Conservation (phyloP, 225 moss, liverwort and hornwort genomes). For the Marchantia paleacea region DNA sequence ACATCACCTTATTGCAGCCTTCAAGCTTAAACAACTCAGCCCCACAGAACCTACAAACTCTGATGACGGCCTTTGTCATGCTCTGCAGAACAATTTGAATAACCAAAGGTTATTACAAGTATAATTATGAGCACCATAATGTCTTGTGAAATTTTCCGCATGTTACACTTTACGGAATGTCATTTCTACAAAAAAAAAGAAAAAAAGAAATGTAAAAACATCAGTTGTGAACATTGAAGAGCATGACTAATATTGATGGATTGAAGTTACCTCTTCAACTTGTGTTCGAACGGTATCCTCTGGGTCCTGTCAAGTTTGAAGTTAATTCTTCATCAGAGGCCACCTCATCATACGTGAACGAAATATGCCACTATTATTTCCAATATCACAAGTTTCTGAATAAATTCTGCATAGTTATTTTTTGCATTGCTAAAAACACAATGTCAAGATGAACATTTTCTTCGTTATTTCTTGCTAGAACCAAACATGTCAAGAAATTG, state of each 20-base stretch:
- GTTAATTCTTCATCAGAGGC: too few species aligned
- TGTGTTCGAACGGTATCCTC: neutral
- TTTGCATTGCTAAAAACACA: neutral
- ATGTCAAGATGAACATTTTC: neutral
- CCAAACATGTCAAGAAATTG: too few species aligned
- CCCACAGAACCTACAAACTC: constrained; percentile 2
- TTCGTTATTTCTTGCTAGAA: too few species aligned
- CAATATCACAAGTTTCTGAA: neutral
- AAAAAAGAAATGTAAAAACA: too few species aligned
- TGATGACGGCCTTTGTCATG: constrained; percentile 14
- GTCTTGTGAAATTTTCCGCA: too few species aligned
- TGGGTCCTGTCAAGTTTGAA: neutral
- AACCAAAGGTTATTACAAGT: too few species aligned
- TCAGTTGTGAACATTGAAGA: too few species aligned
- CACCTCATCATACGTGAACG: neutral
- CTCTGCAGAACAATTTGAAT: neutral
- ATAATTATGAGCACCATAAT: too few species aligned
- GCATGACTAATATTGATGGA: too few species aligned
- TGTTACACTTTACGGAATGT: too few species aligned
- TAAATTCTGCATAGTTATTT: too few species aligned
- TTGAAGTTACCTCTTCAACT: constrained; percentile 9
- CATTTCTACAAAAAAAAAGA: too few species aligned
- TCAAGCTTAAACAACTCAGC: constrained; percentile 9
- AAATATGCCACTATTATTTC: neutral
- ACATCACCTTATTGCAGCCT: constrained; percentile 11